Evolutionary conservation across 2,329 filamentous ascomycete species (phyloP), one percentile per base, ranked within the genome.

Genomic region (Ophiostoma angusticollis): DNA sequence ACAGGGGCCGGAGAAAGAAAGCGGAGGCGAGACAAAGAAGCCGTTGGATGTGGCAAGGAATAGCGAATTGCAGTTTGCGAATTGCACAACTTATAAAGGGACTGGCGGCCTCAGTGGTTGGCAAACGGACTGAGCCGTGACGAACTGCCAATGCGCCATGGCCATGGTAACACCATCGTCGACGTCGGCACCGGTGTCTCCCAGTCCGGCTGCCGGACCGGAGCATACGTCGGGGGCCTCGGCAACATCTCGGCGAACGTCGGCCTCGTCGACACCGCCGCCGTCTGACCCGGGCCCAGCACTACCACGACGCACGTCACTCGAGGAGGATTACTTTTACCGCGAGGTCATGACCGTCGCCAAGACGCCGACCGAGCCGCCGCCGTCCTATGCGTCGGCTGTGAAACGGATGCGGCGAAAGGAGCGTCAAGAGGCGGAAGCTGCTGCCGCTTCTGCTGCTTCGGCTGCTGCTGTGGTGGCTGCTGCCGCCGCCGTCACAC

Each of bases 261-360:
- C 41, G 11, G 14, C 27, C 14, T 33, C 32, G 24, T 34, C 33
- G 17, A 16, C 29, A 9, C 33, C 23, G 14, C 14, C 39, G 18
- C 11, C 25, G n/a, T 13, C 36, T 17, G 6, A 13, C 13, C 11
- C 39, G 25, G 47, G 50, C 47, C 49, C 56, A 51, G 52, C 54
- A 50, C 56, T 59, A 58, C 58, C 55, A 45, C 53, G 57, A 42
- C 58, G 62, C 52, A 61, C 68, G 50, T 72, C 68, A 35, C 68
- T 71, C 58, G 68, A 72, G 53, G 67, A 72, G 57, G 67, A 72
- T 50, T 56, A 66, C 50, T 63, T 65, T 49, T 72, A 72, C 50
- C 65, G 67, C 40, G 59, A 62, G 47, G 57, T 70, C 52, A 68
- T 72, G 64, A 67, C 61, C 24, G 58, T 55, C 32, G 52, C 56